Evolutionary conservation across 208 protist species (phyloP), one percentile per base, ranked within the genome.

Genomic region (Crithidia mellificae): DNA sequence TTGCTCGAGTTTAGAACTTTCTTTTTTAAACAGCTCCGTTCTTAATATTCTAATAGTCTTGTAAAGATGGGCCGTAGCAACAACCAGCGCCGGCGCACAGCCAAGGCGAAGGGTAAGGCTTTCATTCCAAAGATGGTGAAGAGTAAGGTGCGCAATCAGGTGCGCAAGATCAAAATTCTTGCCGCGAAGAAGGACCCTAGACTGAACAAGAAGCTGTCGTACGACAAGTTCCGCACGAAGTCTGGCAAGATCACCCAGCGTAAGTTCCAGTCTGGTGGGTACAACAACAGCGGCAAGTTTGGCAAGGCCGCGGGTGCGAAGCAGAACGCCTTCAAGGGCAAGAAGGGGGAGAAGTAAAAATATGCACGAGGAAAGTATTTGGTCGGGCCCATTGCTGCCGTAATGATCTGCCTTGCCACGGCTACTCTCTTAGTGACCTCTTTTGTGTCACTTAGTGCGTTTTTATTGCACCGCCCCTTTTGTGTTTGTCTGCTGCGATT

Each of bases 61-160:
- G 34, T 38, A 5, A 11, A 38, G 7, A 95, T 95, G 90, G 90
- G 87, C 2, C 82, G 87, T 22, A 95, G 90, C 71, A 95, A 95
- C 63, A 95, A 95, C 43, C 90, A 93, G 71, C 78, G 81, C 8
- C 77, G 90, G 4, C 85, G 85, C 36, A 81, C 66, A 25, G 73
- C 77, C 38, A 95, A 95, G 76, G 62, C 66, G 9, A 57, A 71
- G 9, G 82, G 86, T 9, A 78, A 76, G 61, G 15, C 54, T 8
- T 95, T 93, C 74, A 80, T 93, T 27, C 87, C 90, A 0, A 93
- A 93, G 44, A 61, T 76, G 62, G 80, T 87, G n/a, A 93, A 92
- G 71, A 95, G 90, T 63, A 92, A 92, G 69, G 64, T 72, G 47
- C 82, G 85, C 41, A 93, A 95, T 61, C 74, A 88, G 64, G 63